Conservation (phyloP, 1,139 yeast genomes). For the Pichia sp. region DNA sequence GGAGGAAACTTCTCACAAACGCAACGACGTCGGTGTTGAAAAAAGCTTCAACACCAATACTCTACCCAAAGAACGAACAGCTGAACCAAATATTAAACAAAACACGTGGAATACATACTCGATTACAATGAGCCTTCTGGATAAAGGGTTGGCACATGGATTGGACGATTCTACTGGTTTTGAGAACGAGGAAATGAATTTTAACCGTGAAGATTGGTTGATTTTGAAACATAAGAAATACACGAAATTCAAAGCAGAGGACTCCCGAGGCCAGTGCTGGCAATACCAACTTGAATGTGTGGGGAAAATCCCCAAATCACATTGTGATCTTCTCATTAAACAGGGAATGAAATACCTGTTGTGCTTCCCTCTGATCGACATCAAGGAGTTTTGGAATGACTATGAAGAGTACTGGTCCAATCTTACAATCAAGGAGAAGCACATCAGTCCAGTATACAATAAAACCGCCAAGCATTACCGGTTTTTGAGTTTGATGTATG, state of each 20-base stretch:
- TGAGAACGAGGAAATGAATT: slow-evolving; percentile 10
- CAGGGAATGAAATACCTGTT: slow-evolving; percentile 14
- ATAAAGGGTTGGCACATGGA: slow-evolving; percentile 19
- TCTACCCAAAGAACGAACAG: too few species aligned
- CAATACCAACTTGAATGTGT: slow-evolving; percentile 18
- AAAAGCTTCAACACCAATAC: too few species aligned
- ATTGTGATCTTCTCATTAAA: slow-evolving; percentile 17
- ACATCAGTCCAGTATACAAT: slow-evolving; percentile 16
- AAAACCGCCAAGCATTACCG: slow-evolving; percentile 21
- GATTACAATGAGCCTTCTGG: slow-evolving; percentile 18
- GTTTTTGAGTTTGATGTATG: slow-evolving; percentile 29
- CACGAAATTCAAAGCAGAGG: slow-evolving; percentile 9
- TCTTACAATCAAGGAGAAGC: slow-evolving; percentile 13
- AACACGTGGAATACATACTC: slow-evolving; percentile 20
- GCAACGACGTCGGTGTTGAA: too few species aligned
- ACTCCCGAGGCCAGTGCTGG: slow-evolving; percentile 21
- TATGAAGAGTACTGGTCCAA: slow-evolving; percentile 21
- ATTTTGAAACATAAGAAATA: slow-evolving; percentile 9
- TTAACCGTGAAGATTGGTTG: slow-evolving; percentile 24
- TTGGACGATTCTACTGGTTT: slow-evolving; percentile 13
- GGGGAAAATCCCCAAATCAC: slow-evolving; percentile 11
- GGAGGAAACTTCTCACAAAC: too few species aligned
- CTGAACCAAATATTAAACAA: background rate
- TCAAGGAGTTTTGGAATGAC: slow-evolving; percentile 13
- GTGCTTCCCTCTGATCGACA: slow-evolving; percentile 18